Percentiles rank a stretch among this genome's conserved stretches.
These are phyloP conservation scores for Ustilago xerochloae DNA, from an alignment of 1,284 basidiomycete species.

Conservation along the genomic window DNA sequence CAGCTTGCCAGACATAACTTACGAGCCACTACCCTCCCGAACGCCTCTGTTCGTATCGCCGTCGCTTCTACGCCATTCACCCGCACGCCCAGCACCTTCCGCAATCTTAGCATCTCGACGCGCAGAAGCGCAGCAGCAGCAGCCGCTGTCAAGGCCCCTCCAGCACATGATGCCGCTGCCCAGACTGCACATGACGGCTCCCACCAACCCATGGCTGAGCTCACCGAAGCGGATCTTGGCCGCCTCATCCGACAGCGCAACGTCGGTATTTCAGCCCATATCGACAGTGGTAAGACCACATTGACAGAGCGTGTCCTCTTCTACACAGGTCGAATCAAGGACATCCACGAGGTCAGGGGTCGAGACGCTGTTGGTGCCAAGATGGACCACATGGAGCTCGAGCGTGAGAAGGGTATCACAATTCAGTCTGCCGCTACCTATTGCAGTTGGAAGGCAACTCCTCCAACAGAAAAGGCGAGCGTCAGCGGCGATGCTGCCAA, in stretches of 20 bases:
- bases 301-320: conserved; percentile 96
- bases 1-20: conserved; percentile 40
- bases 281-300: conserved; percentile 97
- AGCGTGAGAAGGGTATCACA: conserved; percentile 98
- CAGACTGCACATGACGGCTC: conserved; percentile 27
- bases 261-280: conserved; percentile 70
- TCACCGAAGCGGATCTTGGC: conserved; percentile 60
- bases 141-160: conserved; percentile 22
- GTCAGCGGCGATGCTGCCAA: conserved; percentile 68
- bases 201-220: conserved; percentile 31
- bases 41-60: conserved; percentile 14
- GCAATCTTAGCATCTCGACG: conserved; percentile 26
- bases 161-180: conserved; percentile 38
- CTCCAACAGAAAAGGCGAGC: conserved; percentile 67
- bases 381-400: conserved; percentile 99
- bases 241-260: conserved; percentile 69
- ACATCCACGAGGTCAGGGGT: conserved; percentile 97
- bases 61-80: conserved; percentile 25
- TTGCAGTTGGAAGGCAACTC: conserved; percentile 88
- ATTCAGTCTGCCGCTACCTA: conserved; percentile 99
- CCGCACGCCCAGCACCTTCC: conserved; percentile 19
- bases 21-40: conserved; percentile 9
- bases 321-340: conserved; percentile 94
- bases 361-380: conserved; percentile 96
- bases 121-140: conserved; percentile 30